phyloP scores from a whole-genome alignment of 2,329 filamentous ascomycete genomes.

The Diplodia mutila region DNA sequence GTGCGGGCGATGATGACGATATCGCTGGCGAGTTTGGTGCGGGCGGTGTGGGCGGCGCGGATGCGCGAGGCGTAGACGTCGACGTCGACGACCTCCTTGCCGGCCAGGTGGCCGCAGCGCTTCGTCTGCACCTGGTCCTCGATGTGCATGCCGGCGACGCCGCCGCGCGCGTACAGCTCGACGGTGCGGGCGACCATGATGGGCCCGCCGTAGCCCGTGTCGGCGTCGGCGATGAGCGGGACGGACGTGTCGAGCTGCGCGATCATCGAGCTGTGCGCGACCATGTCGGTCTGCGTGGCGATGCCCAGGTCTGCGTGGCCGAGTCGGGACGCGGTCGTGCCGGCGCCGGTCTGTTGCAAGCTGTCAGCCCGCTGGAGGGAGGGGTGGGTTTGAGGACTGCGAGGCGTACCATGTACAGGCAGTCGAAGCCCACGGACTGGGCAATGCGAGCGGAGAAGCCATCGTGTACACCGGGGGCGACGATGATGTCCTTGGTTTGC shows the following conservation, averaged over 20 bases:
- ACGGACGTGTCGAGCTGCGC: slow-evolving; percentile 58
- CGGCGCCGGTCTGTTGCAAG: slow-evolving; percentile 60
- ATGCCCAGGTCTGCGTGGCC: slow-evolving; percentile 67
- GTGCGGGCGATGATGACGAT: slow-evolving; percentile 52
- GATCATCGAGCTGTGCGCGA: slow-evolving; percentile 66
- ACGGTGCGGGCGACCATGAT: slow-evolving; percentile 30
- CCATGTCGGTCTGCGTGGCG: slow-evolving; percentile 66
- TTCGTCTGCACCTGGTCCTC: slow-evolving; percentile 46
- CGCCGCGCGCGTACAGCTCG: slow-evolving; percentile 34
- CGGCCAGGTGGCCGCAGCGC: slow-evolving; percentile 46
- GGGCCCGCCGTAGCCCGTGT: slow-evolving; percentile 27
- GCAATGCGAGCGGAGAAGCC: slow-evolving; percentile 68
- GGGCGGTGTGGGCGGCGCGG: slow-evolving; percentile 39
- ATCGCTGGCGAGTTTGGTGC: slow-evolving; percentile 42
- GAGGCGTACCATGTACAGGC: slow-evolving; percentile 65
- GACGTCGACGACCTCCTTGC: slow-evolving; percentile 42
- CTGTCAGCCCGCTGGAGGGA: slow-evolving; percentile 9
- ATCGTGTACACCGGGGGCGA: slow-evolving; percentile 70
- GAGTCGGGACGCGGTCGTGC: slow-evolving; percentile 63
- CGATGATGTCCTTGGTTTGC: slow-evolving; percentile 46
- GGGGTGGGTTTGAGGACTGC: background rate
- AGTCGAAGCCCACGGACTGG: slow-evolving; percentile 64
- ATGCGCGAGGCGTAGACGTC: slow-evolving; percentile 38
- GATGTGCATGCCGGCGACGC: slow-evolving; percentile 39
- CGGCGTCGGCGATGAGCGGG: slow-evolving; percentile 27